phyloP scores from a whole-genome alignment of 2,329 filamentous ascomycete genomes.

The Laburnicola sp. region DNA sequence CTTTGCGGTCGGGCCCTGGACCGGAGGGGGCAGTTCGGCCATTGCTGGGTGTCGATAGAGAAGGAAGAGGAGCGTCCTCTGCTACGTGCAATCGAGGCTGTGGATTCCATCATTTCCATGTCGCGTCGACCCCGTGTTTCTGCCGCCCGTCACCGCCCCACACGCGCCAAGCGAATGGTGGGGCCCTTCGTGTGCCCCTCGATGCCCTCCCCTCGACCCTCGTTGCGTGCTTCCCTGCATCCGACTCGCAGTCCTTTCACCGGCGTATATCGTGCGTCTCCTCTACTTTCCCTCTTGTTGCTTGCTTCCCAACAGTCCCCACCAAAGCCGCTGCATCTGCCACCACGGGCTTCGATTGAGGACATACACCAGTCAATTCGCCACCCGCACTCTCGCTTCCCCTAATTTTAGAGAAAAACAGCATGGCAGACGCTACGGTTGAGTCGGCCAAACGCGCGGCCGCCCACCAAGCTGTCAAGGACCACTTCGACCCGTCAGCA shows the following conservation, averaged over 20 bases:
- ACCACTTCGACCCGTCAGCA: slow-evolving; percentile 67
- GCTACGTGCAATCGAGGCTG: too few relatives aligned
- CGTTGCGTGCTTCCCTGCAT: too few relatives aligned
- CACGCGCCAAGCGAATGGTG: slow-evolving; percentile 1
- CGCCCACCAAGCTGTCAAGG: slow-evolving; percentile 70
- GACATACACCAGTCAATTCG: slow-evolving; percentile 20
- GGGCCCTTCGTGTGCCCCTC: slow-evolving; percentile 1
- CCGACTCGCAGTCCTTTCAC: too few relatives aligned
- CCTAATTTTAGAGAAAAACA: slow-evolving; percentile 4
- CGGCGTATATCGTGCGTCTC: slow-evolving; percentile 13
- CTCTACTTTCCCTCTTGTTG: not conserved
- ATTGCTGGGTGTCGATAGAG: slow-evolving; percentile 21
- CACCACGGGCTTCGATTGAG: slow-evolving; percentile 28
- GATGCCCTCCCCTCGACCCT: not conserved
- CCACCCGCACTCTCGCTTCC: slow-evolving; percentile 7
- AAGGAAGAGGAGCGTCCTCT: not conserved
- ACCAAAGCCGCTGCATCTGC: slow-evolving; percentile 33
- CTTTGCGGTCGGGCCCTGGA: slow-evolving; percentile 49
- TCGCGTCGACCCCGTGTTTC: slow-evolving; percentile 4
- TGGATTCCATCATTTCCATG: not conserved
- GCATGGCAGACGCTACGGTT: slow-evolving; percentile 49
- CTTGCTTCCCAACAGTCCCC: slow-evolving; percentile 8
- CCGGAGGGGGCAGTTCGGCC: slow-evolving; percentile 44
- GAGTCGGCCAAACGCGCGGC: slow-evolving; percentile 76
- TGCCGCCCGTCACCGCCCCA: slow-evolving; percentile 8